Evolutionary conservation across 2,329 filamentous ascomycete species (phyloP), one percentile per base, ranked within the genome.

Genomic region (Bipolaris cookei): DNA sequence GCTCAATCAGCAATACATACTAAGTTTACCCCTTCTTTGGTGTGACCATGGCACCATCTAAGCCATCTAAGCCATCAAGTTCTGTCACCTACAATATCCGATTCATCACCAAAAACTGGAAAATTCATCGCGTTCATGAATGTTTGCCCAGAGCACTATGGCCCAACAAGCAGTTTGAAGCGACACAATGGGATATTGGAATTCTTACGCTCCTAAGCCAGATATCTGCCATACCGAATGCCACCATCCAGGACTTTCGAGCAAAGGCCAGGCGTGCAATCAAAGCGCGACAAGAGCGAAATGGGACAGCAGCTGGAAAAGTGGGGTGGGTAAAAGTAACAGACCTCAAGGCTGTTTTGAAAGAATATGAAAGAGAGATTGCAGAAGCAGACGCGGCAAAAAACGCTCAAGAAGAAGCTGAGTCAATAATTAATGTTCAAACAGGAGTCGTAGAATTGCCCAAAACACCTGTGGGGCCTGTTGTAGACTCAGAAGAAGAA

Each of bases 161-260:
- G 49, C 54, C 54, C 20, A 46, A 56, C 13, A 42, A 56, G 21
- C 43, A 53, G 8, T 46, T 16, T 14, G 49, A 51, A 8, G 28
- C 43, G 3, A 35, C 18, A 16, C 42, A 56, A 48, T 56, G 54
- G 54, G 37, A 35, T n/a, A 34, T 44, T 30, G 49, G 42, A 10
- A 53, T 56, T n/a, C 51, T 56, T 14, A 30, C 23, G 4, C 54
- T 56, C n/a, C 18, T 56, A 4, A 53, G 54, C 21, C 42, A 53
- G 23, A 56, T 56, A 18, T 53, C 54, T 8, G 38, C 54, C 20
- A 32, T 32, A 16, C 54, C 49, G 1, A 35, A 30, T 25, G 49
- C 49, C 44, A 56, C 49, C 14, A 51, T 53, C n/a, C 43, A 23
- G 14, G 54, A 53, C 50, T 56, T 56, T 32, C 51, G 35, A 2